Base-by-base conservation (phyloP, 108 stramenopile species). In the Phaeodactylum tricornutum region DNA sequence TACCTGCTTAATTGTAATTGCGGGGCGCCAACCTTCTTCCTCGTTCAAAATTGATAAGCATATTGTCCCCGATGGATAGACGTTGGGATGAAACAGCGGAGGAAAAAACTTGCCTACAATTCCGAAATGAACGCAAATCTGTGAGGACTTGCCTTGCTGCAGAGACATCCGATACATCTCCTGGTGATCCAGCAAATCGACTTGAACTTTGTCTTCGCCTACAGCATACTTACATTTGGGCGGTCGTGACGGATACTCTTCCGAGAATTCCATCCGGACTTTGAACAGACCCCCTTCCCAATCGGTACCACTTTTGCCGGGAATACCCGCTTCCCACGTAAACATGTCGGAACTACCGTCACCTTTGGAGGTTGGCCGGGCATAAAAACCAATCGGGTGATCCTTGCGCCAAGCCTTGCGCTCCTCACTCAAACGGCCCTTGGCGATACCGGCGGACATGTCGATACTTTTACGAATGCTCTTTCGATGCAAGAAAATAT, bases 11-110 rank as follows among this genome's bases (percentile, higher is more conserved):
- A 99, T 64, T 6, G 95, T 96, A 67, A 98, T 96, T 6, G 95
- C 93, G 12, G 98, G 98, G 53, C 96, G 77, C 98, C 98, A 99
- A 12, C 87, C 98, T 59, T 99, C 92, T 61, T 98, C 98, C 61
- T 96, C 98, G 50, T 97, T 95, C 27, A 99, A 57, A 57, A 99
- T 97, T 53, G 81, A 84, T 15, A 98, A 72, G 65, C 98, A 98
- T 53, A 98, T 90, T 11, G 96, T 98, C n/a, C 98, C 98, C 31
- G 66, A 81, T 1, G 89, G 88, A 66, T 93, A 89, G 21, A 87
- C 84, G 42, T 76, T 72, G 19, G 70, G 75, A 64, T 75, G 69
- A 35, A 77, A 74, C 2, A 81, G 43, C 29, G 75, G 70, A 22
- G 71, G 74, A 2, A 69, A 54, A 52, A 67, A 74, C 45, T 69